Conservation (phyloP, 2,329 filamentous ascomycete species). For the Coniochaeta ligniaria region DNA sequence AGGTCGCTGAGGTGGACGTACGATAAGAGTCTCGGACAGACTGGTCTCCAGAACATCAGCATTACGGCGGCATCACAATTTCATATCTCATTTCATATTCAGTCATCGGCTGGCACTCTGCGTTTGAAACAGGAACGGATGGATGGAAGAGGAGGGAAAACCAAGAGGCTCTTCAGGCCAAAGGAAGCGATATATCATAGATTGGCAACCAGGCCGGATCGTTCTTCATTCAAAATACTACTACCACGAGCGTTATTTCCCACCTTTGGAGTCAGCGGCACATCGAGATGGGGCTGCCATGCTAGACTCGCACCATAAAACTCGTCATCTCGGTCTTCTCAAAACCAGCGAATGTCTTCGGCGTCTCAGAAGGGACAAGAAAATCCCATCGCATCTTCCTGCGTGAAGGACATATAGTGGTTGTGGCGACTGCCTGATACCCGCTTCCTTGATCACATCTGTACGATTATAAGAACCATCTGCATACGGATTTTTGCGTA, state of each 20-base stretch:
- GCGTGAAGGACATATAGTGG: background rate
- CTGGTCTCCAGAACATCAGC: background rate
- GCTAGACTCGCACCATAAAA: background rate
- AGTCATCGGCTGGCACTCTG: background rate
- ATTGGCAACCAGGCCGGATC: background rate
- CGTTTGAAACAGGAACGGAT: background rate
- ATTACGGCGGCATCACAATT: background rate
- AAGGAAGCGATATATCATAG: background rate
- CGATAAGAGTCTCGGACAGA: background rate
- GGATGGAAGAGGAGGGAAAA: background rate
- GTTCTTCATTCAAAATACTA: background rate
- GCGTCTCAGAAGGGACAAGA: background rate
- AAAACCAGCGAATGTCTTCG: background rate
- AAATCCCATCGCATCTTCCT: background rate
- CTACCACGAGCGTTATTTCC: background rate
- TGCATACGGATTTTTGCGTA: background rate
- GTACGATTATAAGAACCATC: background rate
- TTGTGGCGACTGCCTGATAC: background rate
- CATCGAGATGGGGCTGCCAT: background rate
- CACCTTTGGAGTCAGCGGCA: background rate
- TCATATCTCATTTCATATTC: background rate
- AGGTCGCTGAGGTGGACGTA: background rate
- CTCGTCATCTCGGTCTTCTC: background rate
- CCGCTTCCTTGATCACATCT: background rate
- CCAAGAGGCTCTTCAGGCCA: background rate